These are phyloP conservation scores for Anastatica hierochuntica DNA, from an alignment of 345 rosid genomes.

Conservation along the genomic window DNA sequence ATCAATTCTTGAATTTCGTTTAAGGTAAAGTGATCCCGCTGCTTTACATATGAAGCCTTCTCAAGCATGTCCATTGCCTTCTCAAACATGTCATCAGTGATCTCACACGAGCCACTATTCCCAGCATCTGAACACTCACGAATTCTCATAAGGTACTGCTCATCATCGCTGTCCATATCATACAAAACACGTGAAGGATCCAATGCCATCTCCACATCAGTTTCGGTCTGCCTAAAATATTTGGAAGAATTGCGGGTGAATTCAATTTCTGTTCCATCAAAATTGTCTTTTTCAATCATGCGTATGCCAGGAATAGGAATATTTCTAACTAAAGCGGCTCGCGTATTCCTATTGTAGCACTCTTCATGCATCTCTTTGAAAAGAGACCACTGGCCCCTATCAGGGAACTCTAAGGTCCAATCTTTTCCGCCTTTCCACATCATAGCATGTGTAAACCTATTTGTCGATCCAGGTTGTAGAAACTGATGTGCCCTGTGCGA, in stretches of 20 bases:
- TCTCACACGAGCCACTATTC: constrained; percentile 25
- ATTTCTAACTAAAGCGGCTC: constrained; percentile 74
- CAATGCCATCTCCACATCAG: constrained; percentile 93
- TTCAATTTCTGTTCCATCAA: constrained; percentile 34
- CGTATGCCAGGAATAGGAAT: constrained; percentile 96
- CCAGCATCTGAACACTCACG: constrained; percentile 34
- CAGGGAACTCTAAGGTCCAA: constrained; percentile 86
- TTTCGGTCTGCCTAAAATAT: constrained; percentile 69
- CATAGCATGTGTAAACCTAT: constrained; percentile 93
- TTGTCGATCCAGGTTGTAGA: constrained; percentile 89
- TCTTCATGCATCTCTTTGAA: constrained; percentile 99
- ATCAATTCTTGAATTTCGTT: constrained; percentile 60
- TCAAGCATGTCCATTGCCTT: constrained; percentile 75
- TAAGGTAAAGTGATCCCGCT: constrained; percentile 51
- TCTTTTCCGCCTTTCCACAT: constrained; percentile 99
- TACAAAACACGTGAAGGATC: constrained; percentile 62
- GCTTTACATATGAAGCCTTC: constrained; percentile 71
- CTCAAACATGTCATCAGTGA: constrained; percentile 63
- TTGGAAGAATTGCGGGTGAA: constrained; percentile 44
- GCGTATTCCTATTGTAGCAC: constrained; percentile 69
- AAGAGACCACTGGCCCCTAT: constrained; percentile 82
- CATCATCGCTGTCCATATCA: constrained; percentile 98
- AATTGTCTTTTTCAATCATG: constrained; percentile 56
- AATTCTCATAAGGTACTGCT: constrained; percentile 47
- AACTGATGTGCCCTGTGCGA: constrained; percentile 92